These are phyloP conservation scores for Boletellus ananiceps DNA, from an alignment of 768 basidiomycete genomes.

Conservation along the genomic window DNA sequence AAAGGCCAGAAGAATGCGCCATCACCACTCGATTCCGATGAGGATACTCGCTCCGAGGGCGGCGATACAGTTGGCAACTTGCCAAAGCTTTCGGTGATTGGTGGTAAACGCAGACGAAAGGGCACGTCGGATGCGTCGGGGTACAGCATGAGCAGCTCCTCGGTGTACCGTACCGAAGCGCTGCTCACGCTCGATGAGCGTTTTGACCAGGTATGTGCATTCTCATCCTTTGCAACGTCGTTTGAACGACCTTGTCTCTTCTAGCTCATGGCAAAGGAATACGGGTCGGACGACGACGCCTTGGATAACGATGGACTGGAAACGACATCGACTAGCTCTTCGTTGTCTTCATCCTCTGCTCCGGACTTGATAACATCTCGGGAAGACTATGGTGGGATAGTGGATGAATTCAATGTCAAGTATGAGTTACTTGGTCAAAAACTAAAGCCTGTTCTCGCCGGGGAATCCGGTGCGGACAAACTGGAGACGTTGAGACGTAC, in stretches of 20 bases:
- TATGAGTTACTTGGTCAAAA: conserved; percentile 90
- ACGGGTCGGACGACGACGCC: conserved; percentile 56
- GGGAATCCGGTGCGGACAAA: conserved; percentile 71
- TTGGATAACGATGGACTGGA: conserved; percentile 48
- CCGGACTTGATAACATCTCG: conserved; percentile 77
- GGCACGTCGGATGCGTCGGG: conserved; percentile 84
- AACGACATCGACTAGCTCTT: conserved; percentile 34
- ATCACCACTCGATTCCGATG: conserved; percentile 42
- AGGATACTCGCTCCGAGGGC: conserved; percentile 56
- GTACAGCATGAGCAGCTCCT: conserved; percentile 96
- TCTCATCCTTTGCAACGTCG: neutral
- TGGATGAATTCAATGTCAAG: conserved; percentile 90
- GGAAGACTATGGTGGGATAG: conserved; percentile 85
- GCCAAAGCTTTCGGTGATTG: conserved; percentile 71
- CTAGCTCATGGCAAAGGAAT: conserved; percentile 76
- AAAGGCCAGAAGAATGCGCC: conserved; percentile 34
- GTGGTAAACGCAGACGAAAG: conserved; percentile 68
- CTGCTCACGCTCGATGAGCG: conserved; percentile 85
- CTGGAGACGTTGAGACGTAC: conserved; percentile 74
- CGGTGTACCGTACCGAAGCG: conserved; percentile 90
- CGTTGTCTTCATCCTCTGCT: conserved; percentile 51
- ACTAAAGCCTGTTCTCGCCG: conserved; percentile 70
- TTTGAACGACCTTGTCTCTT: neutral
- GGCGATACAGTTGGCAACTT: conserved; percentile 80
- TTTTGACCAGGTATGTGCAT: conserved; percentile 76